Conservation (phyloP, 768 basidiomycete genomes). For the Tricholoma flavovirens region DNA sequence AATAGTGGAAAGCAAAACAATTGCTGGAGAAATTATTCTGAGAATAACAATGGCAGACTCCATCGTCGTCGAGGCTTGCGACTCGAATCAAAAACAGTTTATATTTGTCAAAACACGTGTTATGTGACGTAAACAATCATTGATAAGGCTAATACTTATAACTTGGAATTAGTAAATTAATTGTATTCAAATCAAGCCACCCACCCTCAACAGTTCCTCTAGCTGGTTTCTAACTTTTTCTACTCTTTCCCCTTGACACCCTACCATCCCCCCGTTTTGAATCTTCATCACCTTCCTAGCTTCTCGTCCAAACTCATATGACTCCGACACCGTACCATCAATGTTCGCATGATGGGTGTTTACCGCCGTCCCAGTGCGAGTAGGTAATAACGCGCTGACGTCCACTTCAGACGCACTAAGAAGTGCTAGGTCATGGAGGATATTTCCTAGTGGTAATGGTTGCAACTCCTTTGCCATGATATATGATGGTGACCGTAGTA, state of each 20-base stretch:
- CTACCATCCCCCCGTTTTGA: too few relatives aligned
- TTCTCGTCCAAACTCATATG: conserved; percentile 54
- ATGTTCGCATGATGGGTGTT: conserved; percentile 15
- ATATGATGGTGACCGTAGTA: neutral
- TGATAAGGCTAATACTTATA: neutral
- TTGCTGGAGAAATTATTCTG: conserved; percentile 61
- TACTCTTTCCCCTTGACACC: conserved; percentile 45
- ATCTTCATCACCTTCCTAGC: conserved; percentile 50
- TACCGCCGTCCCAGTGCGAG: conserved; percentile 6
- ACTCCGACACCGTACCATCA: conserved; percentile 41
- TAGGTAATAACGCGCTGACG: conserved; percentile 23
- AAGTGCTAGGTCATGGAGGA: conserved; percentile 67
- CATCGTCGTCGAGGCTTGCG: too few relatives aligned
- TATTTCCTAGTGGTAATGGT: conserved; percentile 52
- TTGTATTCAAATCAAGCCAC: too few relatives aligned
- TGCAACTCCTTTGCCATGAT: conserved; percentile 29
- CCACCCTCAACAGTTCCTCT: conserved; percentile 38
- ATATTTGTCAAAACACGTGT: conserved; percentile 22
- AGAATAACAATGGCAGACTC: conserved; percentile 33
- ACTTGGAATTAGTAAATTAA: too few relatives aligned
- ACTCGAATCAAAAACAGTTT: conserved; percentile 11
- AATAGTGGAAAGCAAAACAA: conserved; percentile 56
- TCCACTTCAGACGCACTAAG: conserved; percentile 52
- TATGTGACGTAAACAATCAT: conserved; percentile 11
- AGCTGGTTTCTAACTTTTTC: conserved; percentile 50